These are phyloP conservation scores for Exidia glandulosa DNA, from an alignment of 768 basidiomycete species.

Conservation along the genomic window DNA sequence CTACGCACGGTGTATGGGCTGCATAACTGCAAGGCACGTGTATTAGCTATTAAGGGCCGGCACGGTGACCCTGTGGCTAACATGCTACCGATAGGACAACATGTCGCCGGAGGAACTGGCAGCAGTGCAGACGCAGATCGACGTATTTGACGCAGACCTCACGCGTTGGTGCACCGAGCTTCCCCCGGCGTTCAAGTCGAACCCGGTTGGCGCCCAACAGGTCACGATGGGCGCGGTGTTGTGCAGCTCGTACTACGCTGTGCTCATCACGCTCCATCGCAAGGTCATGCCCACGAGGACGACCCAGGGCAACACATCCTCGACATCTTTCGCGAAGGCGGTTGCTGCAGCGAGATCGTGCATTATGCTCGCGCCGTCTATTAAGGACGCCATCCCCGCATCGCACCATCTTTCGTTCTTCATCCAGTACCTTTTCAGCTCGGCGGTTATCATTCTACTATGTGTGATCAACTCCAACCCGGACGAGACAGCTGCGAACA, in stretches of 20 bases:
- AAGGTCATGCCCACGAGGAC: constrained; percentile 55
- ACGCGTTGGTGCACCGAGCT: constrained; percentile 77
- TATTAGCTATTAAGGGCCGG: not conserved
- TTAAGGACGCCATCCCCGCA: constrained; percentile 72
- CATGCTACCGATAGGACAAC: constrained; percentile 28
- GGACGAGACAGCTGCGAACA: constrained; percentile 49
- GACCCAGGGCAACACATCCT: constrained; percentile 59
- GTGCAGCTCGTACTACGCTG: constrained; percentile 82
- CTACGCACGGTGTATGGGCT: constrained; percentile 75
- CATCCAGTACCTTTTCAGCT: constrained; percentile 84
- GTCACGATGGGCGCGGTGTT: constrained; percentile 75
- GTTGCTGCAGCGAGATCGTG: constrained; percentile 78
- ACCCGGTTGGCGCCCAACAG: constrained; percentile 63
- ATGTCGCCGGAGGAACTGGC: constrained; percentile 62
- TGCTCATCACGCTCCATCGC: constrained; percentile 78
- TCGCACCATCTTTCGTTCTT: constrained; percentile 84
- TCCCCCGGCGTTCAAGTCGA: constrained; percentile 62
- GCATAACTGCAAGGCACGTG: constrained; percentile 53
- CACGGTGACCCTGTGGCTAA: constrained; percentile 6
- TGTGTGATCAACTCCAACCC: constrained; percentile 71
- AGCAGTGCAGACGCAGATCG: constrained; percentile 70
- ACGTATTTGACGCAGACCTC: constrained; percentile 64
- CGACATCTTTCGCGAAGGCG: constrained; percentile 68
- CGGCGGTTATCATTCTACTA: constrained; percentile 72
- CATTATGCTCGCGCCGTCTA: constrained; percentile 74